Base-by-base conservation (phyloP, 495 filamentous ascomycete genomes). In the Penicillium mononematosum region DNA sequence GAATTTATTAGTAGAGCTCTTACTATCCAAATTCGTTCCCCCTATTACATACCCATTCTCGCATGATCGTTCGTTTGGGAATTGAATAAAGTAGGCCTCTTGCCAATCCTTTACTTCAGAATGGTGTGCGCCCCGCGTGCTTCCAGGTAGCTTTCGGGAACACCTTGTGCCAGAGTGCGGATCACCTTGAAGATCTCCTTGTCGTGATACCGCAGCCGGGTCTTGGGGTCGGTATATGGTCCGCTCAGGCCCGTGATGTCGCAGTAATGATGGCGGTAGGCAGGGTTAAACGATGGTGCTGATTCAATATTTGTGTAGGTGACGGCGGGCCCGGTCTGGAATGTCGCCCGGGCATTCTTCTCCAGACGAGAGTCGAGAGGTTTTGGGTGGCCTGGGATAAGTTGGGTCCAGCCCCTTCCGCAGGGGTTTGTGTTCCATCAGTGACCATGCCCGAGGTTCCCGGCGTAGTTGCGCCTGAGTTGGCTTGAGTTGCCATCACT, bases 281-380 rank as follows among this genome's bases (percentile, higher is more conserved):
- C 86, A 5, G 86, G 83, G 58, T 84, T 83, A 32, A 96, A 72
- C 41, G 87, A 90, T 14, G 95, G 93, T 3, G 93, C 91, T 16
- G 88, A 88, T 63, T 96, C 92, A 62, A 98, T 93, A 65, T 96
- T 96, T 11, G 91, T 93, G 69, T 96, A 98, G 0, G 94, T 96
- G 29, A 90, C 89, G 2, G 81, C 81, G 0, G 92, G 92, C 0
- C 88, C 87, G 5, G 68, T 68, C 0, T 65, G 61, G 49, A 70
- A 68, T 45, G 65, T 63, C 2, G 73, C 73, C 19, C 73, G 67
- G 19, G 79, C 75, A 45, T 84, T 83, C 76, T 88, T 92, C 73
- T 94, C 90, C 50, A 96, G 0, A 96, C 92, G 41, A 96, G 79
- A 41, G 90, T 89, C 11, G 88, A 92, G 32, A 96, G 71, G 64